Base-by-base conservation (phyloP, 805 yeast genomes). In the Schizosaccharomyces lindneri region DNA sequence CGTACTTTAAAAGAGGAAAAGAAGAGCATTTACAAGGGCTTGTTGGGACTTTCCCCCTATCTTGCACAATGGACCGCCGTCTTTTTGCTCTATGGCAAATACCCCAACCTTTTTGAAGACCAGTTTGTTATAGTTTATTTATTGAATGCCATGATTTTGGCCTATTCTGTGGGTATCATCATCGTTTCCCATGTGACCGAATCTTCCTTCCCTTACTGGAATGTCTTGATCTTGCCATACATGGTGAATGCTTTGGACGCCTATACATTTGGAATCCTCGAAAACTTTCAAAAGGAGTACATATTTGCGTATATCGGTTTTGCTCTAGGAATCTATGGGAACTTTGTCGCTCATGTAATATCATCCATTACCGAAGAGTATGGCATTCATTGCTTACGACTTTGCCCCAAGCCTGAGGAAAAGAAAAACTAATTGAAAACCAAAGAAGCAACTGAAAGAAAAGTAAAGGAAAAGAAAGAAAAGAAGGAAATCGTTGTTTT, bases 171-270 rank as follows among this genome's bases (percentile, higher is more conserved):
- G 3, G 61, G 61, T n/a, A 24, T 59, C 48, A 70, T 74, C 46
- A 93, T 90, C 68, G 76, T 86, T 64, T 87, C 87, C 13, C 97
- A 93, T 70, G 78, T 90, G 67, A 88, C 97, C 11, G 73, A 79
- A 61, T 95, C 87, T 70, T 72, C 74, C 15, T 90, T 85, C 76
- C 98, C 98, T 43, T 73, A 75, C 69, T 67, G 78, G 65, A 85
- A 87, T 61, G 76, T 85, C 39, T 85, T 95, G 4, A 77, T 81
- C 76, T 73, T 81, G 17, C 71, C 74, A 11, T 65, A 73, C 24
- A 62, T 67, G 36, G 59, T 65, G 5, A 77, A 75, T 6, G 66
- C 74, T 3, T 21, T 74, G 5, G 60, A 72, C 41, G 73, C 73
- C 65, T 72, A 70, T 31, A 59, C 64, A 71, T 81, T 63, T 85